Base-by-base conservation (phyloP, 148 eudicot genomes). In the Salicornia ramosissima region DNA sequence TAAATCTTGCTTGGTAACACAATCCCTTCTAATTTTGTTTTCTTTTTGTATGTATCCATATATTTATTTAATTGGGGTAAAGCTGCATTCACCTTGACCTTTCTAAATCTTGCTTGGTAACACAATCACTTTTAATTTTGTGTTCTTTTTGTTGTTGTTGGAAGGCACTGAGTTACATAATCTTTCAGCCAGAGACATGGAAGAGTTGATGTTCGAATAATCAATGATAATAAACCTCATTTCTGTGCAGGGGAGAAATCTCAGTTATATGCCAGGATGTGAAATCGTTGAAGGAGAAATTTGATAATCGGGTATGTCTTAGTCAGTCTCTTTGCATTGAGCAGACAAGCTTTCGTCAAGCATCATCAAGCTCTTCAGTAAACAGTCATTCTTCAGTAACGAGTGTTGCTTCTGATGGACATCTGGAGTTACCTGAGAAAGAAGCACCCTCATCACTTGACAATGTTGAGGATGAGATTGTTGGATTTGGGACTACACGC, bases 201-300 rank as follows among this genome's bases (percentile, higher is more conserved):
- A n/a, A n/a, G n/a, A n/a, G n/a, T n/a, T n/a, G n/a, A n/a, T n/a
- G n/a, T n/a, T n/a, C n/a, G n/a, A n/a, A n/a, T n/a, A n/a, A n/a
- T n/a, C n/a, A n/a, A n/a, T n/a, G n/a, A n/a, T n/a, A n/a, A n/a
- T n/a, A n/a, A n/a, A n/a, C n/a, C n/a, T n/a, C n/a, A n/a, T n/a
- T 25, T 57, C 18, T 49, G 30, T 78, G 77, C 89, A 92, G 98
- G 80, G 98, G 98, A 66, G 98, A 93, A 83, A 84, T 90, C 0
- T 83, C 95, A 60, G 95, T 88, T 12, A 82, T 88, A 29, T 88
- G 90, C 69, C 84, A 90, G 73, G 95, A 90, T 63, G 87, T 90
- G 51, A 86, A 78, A 74, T 67, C 79, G 53, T 82, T 93, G 42
- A 88, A 87, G 78, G 90, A 86, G 74, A 88, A 83, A 30, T 84